These are phyloP conservation scores for Pleurozium schreberi DNA, from an alignment of 225 moss, liverwort and hornwort species.

Conservation along the genomic window DNA sequence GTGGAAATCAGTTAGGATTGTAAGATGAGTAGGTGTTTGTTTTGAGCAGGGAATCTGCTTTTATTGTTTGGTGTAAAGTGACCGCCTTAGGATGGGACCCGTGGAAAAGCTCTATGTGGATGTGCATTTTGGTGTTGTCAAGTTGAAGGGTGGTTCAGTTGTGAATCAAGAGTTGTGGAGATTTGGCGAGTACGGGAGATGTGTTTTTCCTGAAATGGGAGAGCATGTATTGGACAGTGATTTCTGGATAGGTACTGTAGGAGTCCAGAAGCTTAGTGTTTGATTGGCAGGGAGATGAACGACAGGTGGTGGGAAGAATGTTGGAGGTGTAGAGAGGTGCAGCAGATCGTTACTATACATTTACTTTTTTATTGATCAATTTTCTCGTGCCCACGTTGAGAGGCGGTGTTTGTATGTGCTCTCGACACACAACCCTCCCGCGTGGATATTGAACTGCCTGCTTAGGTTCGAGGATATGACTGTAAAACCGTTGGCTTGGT, in stretches of 20 bases:
- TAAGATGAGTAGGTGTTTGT: slow-evolving; percentile 88
- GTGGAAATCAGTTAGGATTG: slow-evolving; percentile 17
- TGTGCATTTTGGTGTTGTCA: slow-evolving; percentile 22
- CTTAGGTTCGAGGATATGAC: not conserved
- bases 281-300: not conserved
- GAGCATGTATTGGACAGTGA: not conserved
- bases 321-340: slow-evolving; percentile 1
- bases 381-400: slow-evolving; percentile 4
- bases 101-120: slow-evolving; percentile 3
- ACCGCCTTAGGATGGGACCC: slow-evolving; percentile 17
- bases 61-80: slow-evolving; percentile 95
- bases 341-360: not conserved
- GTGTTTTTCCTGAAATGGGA: not conserved
- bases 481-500: not conserved
- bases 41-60: slow-evolving; percentile 80
- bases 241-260: not conserved
- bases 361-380: slow-evolving; percentile 13
- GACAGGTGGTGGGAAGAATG: slow-evolving; percentile 1
- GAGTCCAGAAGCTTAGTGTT: not conserved
- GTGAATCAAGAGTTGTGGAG: slow-evolving; percentile 5
- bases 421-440: not conserved
- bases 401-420: not conserved
- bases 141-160: slow-evolving; percentile 4
- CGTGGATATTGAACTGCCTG: slow-evolving; percentile 1
- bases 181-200: not conserved